Conservation (phyloP, 108 stramenopile genomes). For the Schizochytrium sp. region DNA sequence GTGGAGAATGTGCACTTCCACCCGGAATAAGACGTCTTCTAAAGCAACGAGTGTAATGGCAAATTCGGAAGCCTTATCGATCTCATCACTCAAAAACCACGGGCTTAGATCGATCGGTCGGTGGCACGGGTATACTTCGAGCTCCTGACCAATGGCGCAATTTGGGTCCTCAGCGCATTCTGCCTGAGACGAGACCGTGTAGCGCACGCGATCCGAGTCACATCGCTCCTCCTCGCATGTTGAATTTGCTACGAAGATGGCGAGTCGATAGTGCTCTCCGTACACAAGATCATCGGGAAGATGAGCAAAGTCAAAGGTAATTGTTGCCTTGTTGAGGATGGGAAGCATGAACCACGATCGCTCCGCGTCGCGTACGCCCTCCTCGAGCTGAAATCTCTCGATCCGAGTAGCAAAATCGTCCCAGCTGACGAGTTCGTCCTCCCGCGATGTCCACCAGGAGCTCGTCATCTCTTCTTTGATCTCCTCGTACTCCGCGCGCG, state of each 20-base stretch:
- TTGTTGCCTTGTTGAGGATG: slow-evolving; percentile 48
- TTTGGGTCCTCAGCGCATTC: not conserved
- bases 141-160: not conserved
- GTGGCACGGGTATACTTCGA: slow-evolving; percentile 58
- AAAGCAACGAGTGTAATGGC: slow-evolving; percentile 62
- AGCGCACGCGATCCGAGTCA: slow-evolving; percentile 29
- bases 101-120: slow-evolving; percentile 57
- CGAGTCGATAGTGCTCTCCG: slow-evolving; percentile 60
- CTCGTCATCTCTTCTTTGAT: not conserved
- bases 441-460: not conserved
- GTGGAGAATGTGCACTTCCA: slow-evolving; percentile 65
- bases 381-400: slow-evolving; percentile 36
- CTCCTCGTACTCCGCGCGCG: not conserved
- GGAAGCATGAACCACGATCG: slow-evolving; percentile 57
- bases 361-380: slow-evolving; percentile 45
- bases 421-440: not conserved
- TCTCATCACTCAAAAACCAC: slow-evolving; percentile 43
- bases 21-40: slow-evolving; percentile 63
- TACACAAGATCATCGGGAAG: slow-evolving; percentile 55
- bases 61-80: slow-evolving; percentile 52
- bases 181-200: slow-evolving; percentile 9
- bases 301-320: slow-evolving; percentile 61
- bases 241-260: slow-evolving; percentile 58
- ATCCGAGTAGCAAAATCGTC: slow-evolving; percentile 36
- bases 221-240: slow-evolving; percentile 55